These are phyloP conservation scores for Suhomyces maxii DNA, from an alignment of 1,139 yeast genomes.

Conservation along the genomic window DNA sequence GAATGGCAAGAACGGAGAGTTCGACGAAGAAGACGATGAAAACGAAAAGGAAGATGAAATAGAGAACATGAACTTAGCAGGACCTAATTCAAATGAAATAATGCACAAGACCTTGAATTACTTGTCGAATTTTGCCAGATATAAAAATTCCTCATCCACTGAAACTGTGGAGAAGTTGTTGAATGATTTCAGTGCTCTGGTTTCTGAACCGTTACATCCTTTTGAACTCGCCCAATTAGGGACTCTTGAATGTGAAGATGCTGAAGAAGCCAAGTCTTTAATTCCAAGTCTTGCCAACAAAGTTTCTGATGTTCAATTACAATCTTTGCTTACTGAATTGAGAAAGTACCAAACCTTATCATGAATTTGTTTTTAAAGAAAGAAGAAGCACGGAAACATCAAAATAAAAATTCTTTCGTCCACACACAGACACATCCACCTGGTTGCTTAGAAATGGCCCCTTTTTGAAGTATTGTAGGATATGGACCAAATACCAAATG, in stretches of 20 bases:
- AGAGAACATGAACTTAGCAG: conserved; percentile 68
- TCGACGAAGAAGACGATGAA: conserved; percentile 40
- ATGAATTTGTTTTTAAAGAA: conserved; percentile 11
- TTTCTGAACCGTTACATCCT: conserved; percentile 72
- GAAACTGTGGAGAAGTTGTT: conserved; percentile 88
- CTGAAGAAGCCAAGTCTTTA: conserved; percentile 94
- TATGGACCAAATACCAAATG: no score
- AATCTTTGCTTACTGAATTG: conserved; percentile 81
- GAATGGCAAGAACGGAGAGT: conserved; percentile 28
- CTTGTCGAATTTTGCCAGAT: conserved; percentile 81
- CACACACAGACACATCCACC: no score
- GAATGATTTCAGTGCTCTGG: conserved; percentile 64
- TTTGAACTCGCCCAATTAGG: conserved; percentile 96
- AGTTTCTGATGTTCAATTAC: conserved; percentile 84
- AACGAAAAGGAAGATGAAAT: conserved; percentile 59
- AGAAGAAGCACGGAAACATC: neutral
- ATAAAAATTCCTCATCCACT: conserved; percentile 88
- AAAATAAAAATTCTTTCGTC: no score
- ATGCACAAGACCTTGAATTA: conserved; percentile 91
- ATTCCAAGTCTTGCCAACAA: conserved; percentile 83
- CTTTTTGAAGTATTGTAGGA: no score
- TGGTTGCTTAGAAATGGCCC: no score
- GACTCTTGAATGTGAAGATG: conserved; percentile 91
- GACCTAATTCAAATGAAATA: conserved; percentile 63
- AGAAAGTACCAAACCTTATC: conserved; percentile 59